Conservation (phyloP, 1,139 yeast species). For the Lodderomyces parapsilosis region DNA sequence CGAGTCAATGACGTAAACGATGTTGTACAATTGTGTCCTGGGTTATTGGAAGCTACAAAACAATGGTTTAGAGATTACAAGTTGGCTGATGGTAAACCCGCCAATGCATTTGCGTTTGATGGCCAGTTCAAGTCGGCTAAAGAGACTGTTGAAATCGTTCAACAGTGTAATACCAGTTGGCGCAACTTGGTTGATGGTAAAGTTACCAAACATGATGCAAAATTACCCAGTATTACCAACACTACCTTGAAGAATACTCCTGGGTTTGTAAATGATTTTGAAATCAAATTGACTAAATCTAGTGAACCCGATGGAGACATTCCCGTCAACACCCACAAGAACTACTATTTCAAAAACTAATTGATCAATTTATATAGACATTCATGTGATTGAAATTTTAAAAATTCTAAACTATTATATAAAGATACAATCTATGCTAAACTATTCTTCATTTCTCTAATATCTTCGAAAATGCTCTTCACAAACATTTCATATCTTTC, state of each 20-base stretch:
- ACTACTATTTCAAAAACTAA: constrained; percentile 14
- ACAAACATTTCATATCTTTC: constrained; percentile 42
- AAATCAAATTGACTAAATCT: constrained; percentile 16
- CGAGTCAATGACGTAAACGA: constrained; percentile 74
- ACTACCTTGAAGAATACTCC: constrained; percentile 61
- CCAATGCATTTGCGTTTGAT: constrained; percentile 80
- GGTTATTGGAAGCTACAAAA: constrained; percentile 75
- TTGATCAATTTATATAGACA: neutral
- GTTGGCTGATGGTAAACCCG: constrained; percentile 88
- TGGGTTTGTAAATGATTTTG: constrained; percentile 19
- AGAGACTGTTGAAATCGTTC: constrained; percentile 70
- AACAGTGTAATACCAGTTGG: constrained; percentile 77
- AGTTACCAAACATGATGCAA: constrained; percentile 40
- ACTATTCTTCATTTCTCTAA: constrained; percentile 53
- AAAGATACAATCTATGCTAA: constrained; percentile 17
- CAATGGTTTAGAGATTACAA: constrained; percentile 93
- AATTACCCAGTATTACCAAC: constrained; percentile 50
- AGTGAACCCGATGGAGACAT: constrained; percentile 28
- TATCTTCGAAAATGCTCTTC: constrained; percentile 51
- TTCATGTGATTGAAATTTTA: too few species aligned
- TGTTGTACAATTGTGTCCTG: constrained; percentile 74
- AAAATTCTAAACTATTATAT: too few species aligned
- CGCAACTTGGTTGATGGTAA: constrained; percentile 55
- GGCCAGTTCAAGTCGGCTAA: constrained; percentile 75
- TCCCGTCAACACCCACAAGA: constrained; percentile 19